Base-by-base conservation (phyloP, 306 rosid species). In the Canavalia ensiformis region DNA sequence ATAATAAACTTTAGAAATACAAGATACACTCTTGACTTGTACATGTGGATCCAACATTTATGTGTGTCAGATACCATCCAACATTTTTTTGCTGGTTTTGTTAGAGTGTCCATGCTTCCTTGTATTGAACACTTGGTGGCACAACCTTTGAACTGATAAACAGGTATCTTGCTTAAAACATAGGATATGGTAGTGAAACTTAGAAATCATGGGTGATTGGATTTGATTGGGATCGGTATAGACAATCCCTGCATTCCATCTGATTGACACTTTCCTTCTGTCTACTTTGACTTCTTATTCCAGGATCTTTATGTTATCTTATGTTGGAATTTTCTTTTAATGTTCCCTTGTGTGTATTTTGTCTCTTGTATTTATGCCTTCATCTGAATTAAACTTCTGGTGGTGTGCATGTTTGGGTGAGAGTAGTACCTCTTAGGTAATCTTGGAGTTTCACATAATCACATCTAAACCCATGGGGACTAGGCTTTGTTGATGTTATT, bases 401-500 rank as follows among this genome's bases (percentile, higher is more conserved):
- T 41, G 66, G 12, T 81, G 35, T 30, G 29, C 60, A 34, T 58
- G 62, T 7, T 30, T 79, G 70, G 42, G n/a, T 42, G 25, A 77
- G 33, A 66, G 47, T 66, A 66, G 46, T 65, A 51, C 65, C 81
- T 30, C 50, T 18, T 63, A 5, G 10, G 18, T 52, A 54, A 35
- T 68, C 35, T 18, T 11, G 25, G 12, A n/a, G 58, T 13, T 81
- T 64, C 6, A 45, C 77, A 35, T 79, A 8, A 73, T 64, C 6
- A 45, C 77, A 35, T 79, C 42, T 47, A 42, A 34, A 66, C 41
- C 54, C 73, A 39, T 37, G 47, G 3, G 68, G 68, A n/a, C 8
- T 63, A 33, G 31, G 50, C 80, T 81, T 72, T 28, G 50, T 68
- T 30, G 62, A 71, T 34, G 52, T 42, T 79, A 51, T 62, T 62